phyloP scores from a whole-genome alignment of 2,329 filamentous ascomycete species.

The Fusarium dimerum region DNA sequence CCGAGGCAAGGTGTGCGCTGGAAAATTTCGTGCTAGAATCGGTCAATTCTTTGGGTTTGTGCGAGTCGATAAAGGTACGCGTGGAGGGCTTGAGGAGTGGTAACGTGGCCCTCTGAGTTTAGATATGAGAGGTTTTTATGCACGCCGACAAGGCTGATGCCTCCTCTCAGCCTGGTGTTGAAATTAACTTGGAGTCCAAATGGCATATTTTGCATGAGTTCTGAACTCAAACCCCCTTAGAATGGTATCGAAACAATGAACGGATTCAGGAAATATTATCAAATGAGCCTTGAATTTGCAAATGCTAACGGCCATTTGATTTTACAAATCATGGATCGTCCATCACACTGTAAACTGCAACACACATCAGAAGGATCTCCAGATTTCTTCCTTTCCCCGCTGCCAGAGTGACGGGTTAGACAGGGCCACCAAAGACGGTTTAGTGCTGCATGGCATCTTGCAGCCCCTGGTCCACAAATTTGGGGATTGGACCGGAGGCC shows the following conservation, averaged over 20 bases:
- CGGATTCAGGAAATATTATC: too few species aligned
- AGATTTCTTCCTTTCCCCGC: conserved; percentile 18
- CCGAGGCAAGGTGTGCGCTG: background rate
- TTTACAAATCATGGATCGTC: too few species aligned
- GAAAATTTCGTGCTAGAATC: background rate
- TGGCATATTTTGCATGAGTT: too few species aligned
- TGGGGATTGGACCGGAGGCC: conserved; percentile 12
- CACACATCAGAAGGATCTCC: conserved; percentile 5
- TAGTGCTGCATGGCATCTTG: conserved; percentile 15
- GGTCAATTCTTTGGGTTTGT: background rate
- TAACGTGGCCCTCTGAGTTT: background rate
- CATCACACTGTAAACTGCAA: too few species aligned
- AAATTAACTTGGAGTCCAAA: background rate
- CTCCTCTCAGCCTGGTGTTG: background rate
- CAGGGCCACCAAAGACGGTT: conserved; percentile 8
- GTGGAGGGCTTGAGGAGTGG: background rate
- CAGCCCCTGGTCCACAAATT: conserved; percentile 11
- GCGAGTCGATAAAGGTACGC: background rate
- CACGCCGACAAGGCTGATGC: background rate
- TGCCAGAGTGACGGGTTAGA: conserved; percentile 12
- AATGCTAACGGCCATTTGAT: too few species aligned
- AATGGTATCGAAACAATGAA: too few species aligned
- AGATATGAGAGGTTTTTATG: background rate
- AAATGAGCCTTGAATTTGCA: too few species aligned
- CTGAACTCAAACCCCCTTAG: too few species aligned